These are phyloP conservation scores for Saccharomycopsis crataegensis DNA, from an alignment of 1,139 yeast genomes.

Conservation along the genomic window DNA sequence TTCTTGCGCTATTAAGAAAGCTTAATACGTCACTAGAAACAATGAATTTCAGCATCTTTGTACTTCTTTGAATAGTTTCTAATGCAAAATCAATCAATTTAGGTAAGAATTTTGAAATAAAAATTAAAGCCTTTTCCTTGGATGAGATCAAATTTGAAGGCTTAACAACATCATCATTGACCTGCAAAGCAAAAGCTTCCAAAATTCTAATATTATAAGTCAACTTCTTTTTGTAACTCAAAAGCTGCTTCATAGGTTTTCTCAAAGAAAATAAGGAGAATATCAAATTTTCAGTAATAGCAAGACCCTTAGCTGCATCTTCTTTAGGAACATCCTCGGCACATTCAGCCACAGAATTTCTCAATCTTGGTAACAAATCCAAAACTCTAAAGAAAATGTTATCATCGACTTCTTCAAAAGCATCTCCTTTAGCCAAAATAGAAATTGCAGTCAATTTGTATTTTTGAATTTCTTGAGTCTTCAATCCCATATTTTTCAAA, in stretches of 20 bases:
- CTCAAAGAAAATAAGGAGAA: constrained; percentile 46
- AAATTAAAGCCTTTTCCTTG: constrained; percentile 9
- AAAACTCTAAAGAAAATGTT: constrained; percentile 58
- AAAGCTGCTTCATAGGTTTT: constrained; percentile 36
- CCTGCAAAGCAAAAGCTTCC: background rate
- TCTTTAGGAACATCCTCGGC: constrained; percentile 69
- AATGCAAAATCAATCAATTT: constrained; percentile 42
- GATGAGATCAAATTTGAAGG: background rate
- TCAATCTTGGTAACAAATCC: constrained; percentile 73
- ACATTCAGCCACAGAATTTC: constrained; percentile 54
- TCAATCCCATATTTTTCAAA: constrained; percentile 68
- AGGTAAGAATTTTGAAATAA: constrained; percentile 38
- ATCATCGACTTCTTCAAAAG: constrained; percentile 47
- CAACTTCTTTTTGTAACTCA: constrained; percentile 23
- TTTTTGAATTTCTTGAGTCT: constrained; percentile 50
- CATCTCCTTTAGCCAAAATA: constrained; percentile 48
- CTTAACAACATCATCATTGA: background rate
- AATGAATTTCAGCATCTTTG: constrained; percentile 20
- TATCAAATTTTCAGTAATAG: constrained; percentile 69
- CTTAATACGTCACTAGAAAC: background rate
- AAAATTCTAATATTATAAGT: background rate
- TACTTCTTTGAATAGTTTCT: constrained; percentile 28
- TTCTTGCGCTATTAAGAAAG: background rate
- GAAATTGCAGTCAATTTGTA: constrained; percentile 41
- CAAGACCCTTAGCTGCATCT: constrained; percentile 71